Conservation (phyloP, 306 rosid genomes). For the Canavalia ensiformis region DNA sequence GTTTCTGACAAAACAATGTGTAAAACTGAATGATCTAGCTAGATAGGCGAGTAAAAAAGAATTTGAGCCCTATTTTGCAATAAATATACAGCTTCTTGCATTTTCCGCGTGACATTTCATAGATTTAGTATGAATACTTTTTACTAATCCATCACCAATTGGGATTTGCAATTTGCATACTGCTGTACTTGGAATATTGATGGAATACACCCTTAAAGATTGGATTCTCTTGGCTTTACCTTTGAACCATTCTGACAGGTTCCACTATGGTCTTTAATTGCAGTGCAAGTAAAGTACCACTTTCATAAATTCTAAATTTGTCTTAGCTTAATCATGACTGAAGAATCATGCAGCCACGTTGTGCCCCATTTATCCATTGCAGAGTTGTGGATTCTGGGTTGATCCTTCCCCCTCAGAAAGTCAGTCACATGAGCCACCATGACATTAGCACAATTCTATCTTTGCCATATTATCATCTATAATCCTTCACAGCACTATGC, state of each 20-base stretch:
- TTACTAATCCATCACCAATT: slow-evolving; percentile 7
- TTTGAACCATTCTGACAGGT: slow-evolving; percentile 43
- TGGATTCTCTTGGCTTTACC: slow-evolving; percentile 44
- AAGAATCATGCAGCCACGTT: slow-evolving; percentile 50
- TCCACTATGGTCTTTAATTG: slow-evolving; percentile 53
- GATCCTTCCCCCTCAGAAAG: not conserved
- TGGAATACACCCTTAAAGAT: not conserved
- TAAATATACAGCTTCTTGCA: not conserved
- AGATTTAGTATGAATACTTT: not conserved
- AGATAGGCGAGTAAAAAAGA: not conserved
- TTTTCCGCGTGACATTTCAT: not conserved
- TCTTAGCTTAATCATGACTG: slow-evolving; percentile 33
- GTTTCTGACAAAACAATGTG: no score
- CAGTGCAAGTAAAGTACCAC: slow-evolving; percentile 50
- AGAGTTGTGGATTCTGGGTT: not conserved
- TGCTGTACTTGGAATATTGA: not conserved
- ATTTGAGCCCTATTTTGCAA: not conserved
- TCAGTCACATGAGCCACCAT: no score
- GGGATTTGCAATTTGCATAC: not conserved
- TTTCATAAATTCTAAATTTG: slow-evolving; percentile 49
- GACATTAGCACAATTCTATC: not conserved
- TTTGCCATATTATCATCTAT: not conserved
- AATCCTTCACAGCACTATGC: not conserved
- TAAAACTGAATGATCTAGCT: not conserved
- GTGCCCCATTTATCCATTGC: slow-evolving; percentile 34